Base-by-base conservation (phyloP, 2,329 filamentous ascomycete genomes). In the Rhynchosporium agropyri region DNA sequence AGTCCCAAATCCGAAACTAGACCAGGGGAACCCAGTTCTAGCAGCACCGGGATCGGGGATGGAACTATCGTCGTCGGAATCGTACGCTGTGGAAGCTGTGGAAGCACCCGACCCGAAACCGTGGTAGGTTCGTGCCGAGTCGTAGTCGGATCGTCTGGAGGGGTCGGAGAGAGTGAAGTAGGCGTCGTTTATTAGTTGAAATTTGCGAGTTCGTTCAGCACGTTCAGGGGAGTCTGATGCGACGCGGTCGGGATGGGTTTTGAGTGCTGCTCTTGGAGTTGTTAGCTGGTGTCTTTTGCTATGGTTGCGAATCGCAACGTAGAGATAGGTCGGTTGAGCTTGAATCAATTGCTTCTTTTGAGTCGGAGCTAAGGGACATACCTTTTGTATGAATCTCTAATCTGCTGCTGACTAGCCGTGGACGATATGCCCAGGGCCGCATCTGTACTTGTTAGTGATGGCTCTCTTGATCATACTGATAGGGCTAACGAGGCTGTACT, bases 351-450 rank as follows among this genome's bases (percentile, higher is more conserved):
- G 12, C 20, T 9, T 2, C 5, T 2, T 12, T 38, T 13, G 26
- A n/a, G 33, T 26, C 29, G 20, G 28, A 33, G 36, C 33, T 56
- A 13, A 55, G 7, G 42, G 7, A 46, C 68, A 43, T 71, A 91
- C 89, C 89, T 89, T 76, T 99, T 99, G 82, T 98, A 99, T 57
- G 93, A 95, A 81, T 91, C 90, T 71, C 94, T 90, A 74, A 99
- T 89, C 75, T 98, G 90, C 72, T 92, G 87, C 63, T 88, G 85
- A 0, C 87, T 89, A 40, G 94, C 92, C 69, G 83, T 89, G 42
- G 91, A 84, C 58, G 87, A 75, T 65, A 97, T 77, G 67, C 89
- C 89, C 56, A 97, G 87, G 67, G 90, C 84, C 57, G 84, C 86
- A 78, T 94, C 90, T 93, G 58, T 7, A 31, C 3, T 28, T 33